phyloP scores from a whole-genome alignment of 129 eudicot species.

The Erigeron canadensis region DNA sequence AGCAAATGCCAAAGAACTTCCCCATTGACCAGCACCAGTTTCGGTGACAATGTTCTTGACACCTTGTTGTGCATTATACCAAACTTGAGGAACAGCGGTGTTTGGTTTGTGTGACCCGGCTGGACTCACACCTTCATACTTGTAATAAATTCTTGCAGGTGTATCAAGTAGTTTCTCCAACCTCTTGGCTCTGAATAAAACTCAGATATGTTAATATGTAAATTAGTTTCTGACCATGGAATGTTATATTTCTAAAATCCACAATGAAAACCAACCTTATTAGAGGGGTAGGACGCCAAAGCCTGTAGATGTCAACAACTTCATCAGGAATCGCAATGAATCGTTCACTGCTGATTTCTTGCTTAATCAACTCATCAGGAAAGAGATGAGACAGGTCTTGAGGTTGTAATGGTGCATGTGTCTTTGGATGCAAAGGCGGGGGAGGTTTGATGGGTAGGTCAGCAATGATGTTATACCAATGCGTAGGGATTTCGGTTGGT shows the following conservation, averaged over 20 bases:
- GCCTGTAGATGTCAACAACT: slow-evolving; percentile 71
- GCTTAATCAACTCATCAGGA: slow-evolving; percentile 79
- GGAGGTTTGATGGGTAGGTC: slow-evolving; percentile 94
- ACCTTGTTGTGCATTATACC: slow-evolving; percentile 89
- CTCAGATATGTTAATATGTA: slow-evolving; percentile 9
- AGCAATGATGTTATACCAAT: slow-evolving; percentile 84
- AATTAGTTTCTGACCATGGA: slow-evolving; percentile 6
- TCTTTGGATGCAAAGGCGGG: slow-evolving; percentile 73
- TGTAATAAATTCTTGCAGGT: slow-evolving; percentile 92
- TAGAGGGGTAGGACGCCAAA: slow-evolving; percentile 97
- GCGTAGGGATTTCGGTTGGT: slow-evolving; percentile 58
- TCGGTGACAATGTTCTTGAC: slow-evolving; percentile 87
- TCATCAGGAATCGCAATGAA: slow-evolving; percentile 79
- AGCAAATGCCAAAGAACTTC: slow-evolving; percentile 89
- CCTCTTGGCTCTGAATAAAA: slow-evolving; percentile 83
- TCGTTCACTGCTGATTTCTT: slow-evolving; percentile 58
- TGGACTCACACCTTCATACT: slow-evolving; percentile 97
- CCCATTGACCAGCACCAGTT: slow-evolving; percentile 99
- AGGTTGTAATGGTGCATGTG: slow-evolving; percentile 67
- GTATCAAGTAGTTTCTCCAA: slow-evolving; percentile 89
- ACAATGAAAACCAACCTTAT: slow-evolving; percentile 57
- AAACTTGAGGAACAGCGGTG: slow-evolving; percentile 94
- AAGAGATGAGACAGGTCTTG: slow-evolving; percentile 80
- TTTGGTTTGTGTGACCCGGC: slow-evolving; percentile 97
- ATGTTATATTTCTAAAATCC: slow-evolving; percentile 7